Evolutionary conservation across 805 yeast genomes (phyloP).

Genomic region (Starmerella sp.): DNA sequence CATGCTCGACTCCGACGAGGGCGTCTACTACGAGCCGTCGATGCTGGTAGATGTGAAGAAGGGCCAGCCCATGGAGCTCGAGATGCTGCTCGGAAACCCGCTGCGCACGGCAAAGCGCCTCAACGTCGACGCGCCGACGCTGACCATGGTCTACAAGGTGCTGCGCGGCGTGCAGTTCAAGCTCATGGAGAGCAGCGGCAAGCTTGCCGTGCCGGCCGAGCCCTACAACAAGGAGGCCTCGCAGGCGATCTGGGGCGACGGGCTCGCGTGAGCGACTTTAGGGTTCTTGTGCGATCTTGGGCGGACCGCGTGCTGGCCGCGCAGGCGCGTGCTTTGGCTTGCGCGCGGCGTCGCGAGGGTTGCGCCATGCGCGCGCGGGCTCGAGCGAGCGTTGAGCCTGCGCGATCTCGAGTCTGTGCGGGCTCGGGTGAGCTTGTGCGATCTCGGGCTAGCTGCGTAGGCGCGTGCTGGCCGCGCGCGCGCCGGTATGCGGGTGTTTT

Average conservation of each 20-base stretch:
- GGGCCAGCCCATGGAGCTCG: slow-evolving; percentile 59
- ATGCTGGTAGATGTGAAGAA: slow-evolving; percentile 60
- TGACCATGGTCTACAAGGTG: slow-evolving; percentile 46
- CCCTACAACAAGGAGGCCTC: slow-evolving; percentile 5
- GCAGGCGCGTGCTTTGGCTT: no score
- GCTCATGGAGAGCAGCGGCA: slow-evolving; percentile 47
- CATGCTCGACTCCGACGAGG: slow-evolving; percentile 49
- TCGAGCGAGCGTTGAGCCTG: no score
- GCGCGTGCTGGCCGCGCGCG: no score
- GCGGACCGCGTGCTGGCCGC: no score
- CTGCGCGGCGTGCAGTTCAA: slow-evolving; percentile 51
- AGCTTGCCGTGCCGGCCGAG: slow-evolving; percentile 34
- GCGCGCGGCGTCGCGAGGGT: no score
- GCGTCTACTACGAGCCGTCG: slow-evolving; percentile 53
- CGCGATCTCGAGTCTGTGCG: no score
- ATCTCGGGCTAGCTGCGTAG: no score
- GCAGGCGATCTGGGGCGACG: slow-evolving; percentile 1
- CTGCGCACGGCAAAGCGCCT: slow-evolving; percentile 39
- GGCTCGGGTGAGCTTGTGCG: no score
- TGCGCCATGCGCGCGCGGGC: no score
- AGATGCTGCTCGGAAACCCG: slow-evolving; percentile 60
- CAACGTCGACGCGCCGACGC: slow-evolving; percentile 46
- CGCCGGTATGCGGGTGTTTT: no score
- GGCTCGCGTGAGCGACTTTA: background rate
- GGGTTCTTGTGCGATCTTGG: no score